phyloP scores from a whole-genome alignment of 129 eudicot species.

The Chrysanthemum makinoi region DNA sequence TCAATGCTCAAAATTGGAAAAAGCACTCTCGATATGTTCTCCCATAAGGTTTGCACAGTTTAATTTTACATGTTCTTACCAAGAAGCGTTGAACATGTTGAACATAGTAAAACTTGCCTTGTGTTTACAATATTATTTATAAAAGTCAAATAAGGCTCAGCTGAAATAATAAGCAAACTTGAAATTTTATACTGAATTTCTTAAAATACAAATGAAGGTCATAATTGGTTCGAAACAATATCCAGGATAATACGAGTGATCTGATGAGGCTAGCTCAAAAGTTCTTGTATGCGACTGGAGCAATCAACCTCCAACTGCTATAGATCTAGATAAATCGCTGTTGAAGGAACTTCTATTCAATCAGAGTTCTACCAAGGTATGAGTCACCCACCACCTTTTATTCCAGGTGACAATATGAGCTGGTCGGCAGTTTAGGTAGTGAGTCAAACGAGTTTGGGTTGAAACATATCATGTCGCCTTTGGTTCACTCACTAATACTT shows the following conservation, averaged over 20 bases:
- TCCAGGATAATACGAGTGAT: constrained; percentile 66
- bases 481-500: neutral
- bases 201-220: neutral
- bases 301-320: constrained; percentile 82
- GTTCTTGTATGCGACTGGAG: constrained; percentile 79
- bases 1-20: constrained; percentile 76
- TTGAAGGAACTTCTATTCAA: constrained; percentile 81
- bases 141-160: neutral
- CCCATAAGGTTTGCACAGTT: constrained; percentile 62
- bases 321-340: constrained; percentile 81
- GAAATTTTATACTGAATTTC: neutral
- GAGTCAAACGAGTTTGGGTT: neutral
- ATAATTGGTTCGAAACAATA: constrained; percentile 9
- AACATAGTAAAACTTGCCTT: neutral
- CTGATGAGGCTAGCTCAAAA: constrained; percentile 82
- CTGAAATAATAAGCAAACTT: neutral
- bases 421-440: neutral
- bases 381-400: neutral
- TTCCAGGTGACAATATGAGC: neutral
- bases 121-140: neutral
- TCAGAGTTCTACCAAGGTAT: constrained; percentile 78
- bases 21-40: constrained; percentile 83
- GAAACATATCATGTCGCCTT: neutral
- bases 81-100: neutral
- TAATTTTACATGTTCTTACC: neutral